These are phyloP conservation scores for Arbutus unedo DNA, from an alignment of 148 eudicot genomes.

Conservation along the genomic window DNA sequence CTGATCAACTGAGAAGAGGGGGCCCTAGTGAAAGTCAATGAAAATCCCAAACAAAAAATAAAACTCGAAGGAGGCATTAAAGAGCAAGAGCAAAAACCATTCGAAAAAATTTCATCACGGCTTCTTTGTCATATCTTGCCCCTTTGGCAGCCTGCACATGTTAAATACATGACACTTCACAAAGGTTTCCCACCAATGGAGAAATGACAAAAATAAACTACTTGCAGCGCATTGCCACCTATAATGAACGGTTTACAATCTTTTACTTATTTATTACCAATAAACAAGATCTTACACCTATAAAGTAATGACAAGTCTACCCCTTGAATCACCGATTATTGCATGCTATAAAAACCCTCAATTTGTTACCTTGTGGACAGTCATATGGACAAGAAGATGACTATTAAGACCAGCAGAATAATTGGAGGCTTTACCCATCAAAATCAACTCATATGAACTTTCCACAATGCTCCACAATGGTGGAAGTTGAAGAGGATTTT, in stretches of 20 bases:
- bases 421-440: not conserved
- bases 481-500: no score
- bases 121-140: conserved; percentile 92
- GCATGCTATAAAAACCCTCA: not conserved
- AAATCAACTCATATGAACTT: not conserved
- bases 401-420: not conserved
- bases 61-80: conserved; percentile 4
- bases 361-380: not conserved
- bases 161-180: not conserved
- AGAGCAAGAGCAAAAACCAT: conserved; percentile 44
- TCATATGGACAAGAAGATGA: not conserved
- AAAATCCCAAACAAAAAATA: not conserved
- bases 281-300: not conserved
- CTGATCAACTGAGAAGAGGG: conserved; percentile 66
- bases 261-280: not conserved
- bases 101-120: conserved; percentile 78
- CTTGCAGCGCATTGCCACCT: not conserved
- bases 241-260: not conserved
- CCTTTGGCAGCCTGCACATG: conserved; percentile 81
- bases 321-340: not conserved
- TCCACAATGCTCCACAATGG: not conserved
- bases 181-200: conserved; percentile 2
- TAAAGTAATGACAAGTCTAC: not conserved
- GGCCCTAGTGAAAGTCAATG: conserved; percentile 9
- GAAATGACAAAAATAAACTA: not conserved